Percentiles rank a stretch among this genome's conserved stretches.
Conservation (phyloP, 306 rosid genomes). For the Cyclanthera cordifolia region DNA sequence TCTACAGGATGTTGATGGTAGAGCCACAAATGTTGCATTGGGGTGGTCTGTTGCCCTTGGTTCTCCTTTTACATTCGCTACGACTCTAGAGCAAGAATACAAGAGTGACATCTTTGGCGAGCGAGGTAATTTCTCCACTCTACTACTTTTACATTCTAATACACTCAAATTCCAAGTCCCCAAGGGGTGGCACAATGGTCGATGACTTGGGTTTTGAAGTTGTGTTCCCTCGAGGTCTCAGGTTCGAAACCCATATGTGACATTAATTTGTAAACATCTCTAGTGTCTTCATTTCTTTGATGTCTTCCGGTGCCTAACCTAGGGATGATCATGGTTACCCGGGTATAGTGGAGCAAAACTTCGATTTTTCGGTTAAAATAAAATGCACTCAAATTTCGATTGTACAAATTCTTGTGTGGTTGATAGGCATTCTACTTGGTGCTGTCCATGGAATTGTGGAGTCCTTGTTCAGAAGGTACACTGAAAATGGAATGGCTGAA, state of each 20-base stretch:
- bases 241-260: too few species aligned
- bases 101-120: constrained; percentile 96
- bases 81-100: constrained; percentile 91
- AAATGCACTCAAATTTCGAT: background rate
- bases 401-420: constrained; percentile 17
- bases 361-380: too few species aligned
- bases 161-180: background rate
- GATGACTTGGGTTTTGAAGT: too few species aligned
- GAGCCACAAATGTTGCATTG: constrained; percentile 89
- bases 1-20: constrained; percentile 83
- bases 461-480: constrained; percentile 82
- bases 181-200: too few species aligned
- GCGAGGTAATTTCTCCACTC: constrained; percentile 39
- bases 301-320: too few species aligned
- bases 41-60: constrained; percentile 99
- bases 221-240: too few species aligned
- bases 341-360: too few species aligned
- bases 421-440: constrained; percentile 82
- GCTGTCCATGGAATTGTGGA: constrained; percentile 98
- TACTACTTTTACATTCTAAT: background rate
- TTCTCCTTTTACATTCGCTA: constrained; percentile 91
- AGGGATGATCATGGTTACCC: too few species aligned
- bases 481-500: constrained; percentile 79
- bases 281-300: too few species aligned
- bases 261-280: too few species aligned